Base-by-base conservation (phyloP, 257 asterid genomes). In the Fraxinus pennsylvanica region DNA sequence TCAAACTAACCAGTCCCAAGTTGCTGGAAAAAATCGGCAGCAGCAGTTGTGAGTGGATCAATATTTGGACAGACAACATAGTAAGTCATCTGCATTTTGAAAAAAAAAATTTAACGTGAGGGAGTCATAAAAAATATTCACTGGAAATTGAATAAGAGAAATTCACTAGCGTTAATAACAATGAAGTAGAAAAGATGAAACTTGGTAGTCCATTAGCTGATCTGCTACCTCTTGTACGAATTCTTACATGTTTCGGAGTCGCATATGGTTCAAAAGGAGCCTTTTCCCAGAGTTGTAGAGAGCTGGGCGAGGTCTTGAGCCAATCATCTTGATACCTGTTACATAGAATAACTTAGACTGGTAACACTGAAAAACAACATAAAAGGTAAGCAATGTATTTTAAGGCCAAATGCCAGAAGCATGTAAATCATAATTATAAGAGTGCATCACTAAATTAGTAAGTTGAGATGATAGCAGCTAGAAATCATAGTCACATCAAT, bases 181-280 rank as follows among this genome's bases (percentile, higher is more conserved):
- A 57, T 68, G 76, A 13, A 79, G 72, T 69, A 39, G 32, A 29
- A 39, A 54, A 52, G 3, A 17, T 63, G 59, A 73, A 78, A 69
- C 32, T 36, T 52, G 72, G 79, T 59, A 68, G 74, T 22, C 77
- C 12, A 41, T 68, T 67, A 35, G 78, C 35, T 54, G 47, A 71
- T 33, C 39, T 65, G 36, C 72, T 68, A 73, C 66, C 71, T 69
- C 38, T 50, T 73, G 12, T 50, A 74, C 50, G 54, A 67, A 78
- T 22, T 43, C 91, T 86, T 90, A 93, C 99, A 84, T 96, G 89
- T 86, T 96, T 96, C 61, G 89, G 92, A 61, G 94, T 88, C 15
- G 98, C 99, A 74, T 96, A 96, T 72, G 99, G 99, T 88, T 96
- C 99, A 77, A 96, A 88, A 74, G 98, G 99, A 84, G 98, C 99